These are phyloP conservation scores for Oldenlandia corymbosa DNA, from an alignment of 257 asterid genomes.

Conservation along the genomic window DNA sequence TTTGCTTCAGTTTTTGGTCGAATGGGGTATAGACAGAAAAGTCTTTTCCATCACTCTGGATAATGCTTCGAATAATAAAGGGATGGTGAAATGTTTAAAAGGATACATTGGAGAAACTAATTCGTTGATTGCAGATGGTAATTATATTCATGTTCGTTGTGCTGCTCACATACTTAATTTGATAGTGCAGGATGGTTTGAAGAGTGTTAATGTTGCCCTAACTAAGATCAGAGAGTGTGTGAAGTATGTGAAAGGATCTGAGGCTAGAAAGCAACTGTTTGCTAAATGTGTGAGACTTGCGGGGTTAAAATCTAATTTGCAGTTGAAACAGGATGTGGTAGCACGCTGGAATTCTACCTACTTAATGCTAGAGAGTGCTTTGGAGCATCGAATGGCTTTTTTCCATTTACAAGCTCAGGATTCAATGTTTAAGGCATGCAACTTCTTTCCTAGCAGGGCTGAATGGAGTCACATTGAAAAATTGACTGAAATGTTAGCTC, in stretches of 20 bases:
- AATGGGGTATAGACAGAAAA: neutral
- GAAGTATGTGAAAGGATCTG: neutral
- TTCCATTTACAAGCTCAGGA: neutral
- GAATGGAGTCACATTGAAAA: too few species aligned
- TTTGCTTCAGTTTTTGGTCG: neutral
- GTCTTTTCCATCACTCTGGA: neutral
- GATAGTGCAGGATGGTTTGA: neutral
- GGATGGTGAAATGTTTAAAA: neutral
- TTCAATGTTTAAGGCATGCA: neutral
- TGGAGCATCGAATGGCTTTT: neutral
- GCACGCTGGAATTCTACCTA: neutral
- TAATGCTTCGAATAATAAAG: neutral
- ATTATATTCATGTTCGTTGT: neutral
- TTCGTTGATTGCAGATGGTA: neutral
- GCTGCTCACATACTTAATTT: neutral
- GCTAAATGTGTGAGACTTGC: neutral
- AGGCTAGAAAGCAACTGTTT: neutral
- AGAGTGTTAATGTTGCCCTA: neutral
- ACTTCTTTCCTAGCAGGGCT: neutral
- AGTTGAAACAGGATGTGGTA: neutral
- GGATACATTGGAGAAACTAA: neutral
- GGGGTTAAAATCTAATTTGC: neutral
- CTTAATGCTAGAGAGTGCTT: neutral
- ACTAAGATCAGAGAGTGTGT: neutral
- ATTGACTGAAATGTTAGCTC: too few species aligned